Evolutionary conservation across 1,284 basidiomycete species (phyloP), one percentile per base, ranked within the genome.

Genomic region (Irpex sp.): DNA sequence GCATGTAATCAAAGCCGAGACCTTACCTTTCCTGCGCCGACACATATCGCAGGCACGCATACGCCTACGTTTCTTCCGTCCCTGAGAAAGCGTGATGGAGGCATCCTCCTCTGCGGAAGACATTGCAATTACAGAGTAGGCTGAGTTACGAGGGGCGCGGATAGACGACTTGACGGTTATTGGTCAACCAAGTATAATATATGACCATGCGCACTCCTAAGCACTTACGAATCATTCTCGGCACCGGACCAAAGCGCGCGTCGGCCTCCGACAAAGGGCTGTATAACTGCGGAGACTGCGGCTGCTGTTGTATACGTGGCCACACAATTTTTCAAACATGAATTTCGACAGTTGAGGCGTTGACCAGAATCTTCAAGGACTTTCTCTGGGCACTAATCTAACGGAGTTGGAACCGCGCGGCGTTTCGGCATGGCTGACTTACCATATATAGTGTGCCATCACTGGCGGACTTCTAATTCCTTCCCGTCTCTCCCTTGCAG

Each of bases 31-130:
- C 56, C 39, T 58, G 36, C 35, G 39, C 33, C 56, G 8, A 31
- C 56, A 58, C 56, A 58, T 58, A 35, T 58, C 56, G 56, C 56
- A 58, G 11, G 56, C 56, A 21, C 56, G 33, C 53, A 55, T 55
- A 8, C 53, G 17, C 19, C 53, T 55, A 19, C 33, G 21, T 17
- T 55, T 55, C 26, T 55, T 55, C 15, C 53, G 53, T 21, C 53
- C 53, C 13, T 35, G 53, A 15, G 53, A 13, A 21, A 55, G 53
- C 26, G 53, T 55, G 2, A 26, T 31, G 53, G 9, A 9, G n/a
- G 9, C 33, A 17, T 55, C 53, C 9, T 55, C 53, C 33, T 55
- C 53, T 15, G 53, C 21, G 53, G 53, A 55, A 9, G 49, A 50
- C 49, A 50, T 50, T 9, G n/a, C 19, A n/a, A 17, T n/a, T 43